A percentile compares a stretch with the other conserved stretches of the same genome.
phyloP scores from a whole-genome alignment of 805 yeast genomes.

The Tetrapisispora nanseiensis region DNA sequence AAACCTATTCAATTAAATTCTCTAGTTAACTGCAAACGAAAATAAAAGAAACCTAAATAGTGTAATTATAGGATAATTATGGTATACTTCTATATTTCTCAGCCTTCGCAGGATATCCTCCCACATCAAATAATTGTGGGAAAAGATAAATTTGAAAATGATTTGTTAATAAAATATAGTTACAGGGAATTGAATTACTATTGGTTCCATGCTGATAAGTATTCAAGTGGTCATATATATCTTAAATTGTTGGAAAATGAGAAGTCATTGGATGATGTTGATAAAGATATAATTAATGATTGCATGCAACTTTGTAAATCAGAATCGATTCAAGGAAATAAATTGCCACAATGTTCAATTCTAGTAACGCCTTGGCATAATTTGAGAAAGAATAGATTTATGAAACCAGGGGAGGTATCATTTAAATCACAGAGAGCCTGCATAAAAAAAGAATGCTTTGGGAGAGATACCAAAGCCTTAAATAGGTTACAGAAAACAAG shows the following conservation, averaged over 20 bases:
- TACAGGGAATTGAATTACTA: slow-evolving; percentile 44
- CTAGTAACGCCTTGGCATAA: slow-evolving; percentile 70
- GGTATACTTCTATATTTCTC: slow-evolving; percentile 5
- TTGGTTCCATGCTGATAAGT: slow-evolving; percentile 76
- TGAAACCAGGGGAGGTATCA: slow-evolving; percentile 74
- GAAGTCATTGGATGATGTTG: slow-evolving; percentile 38
- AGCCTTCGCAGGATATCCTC: slow-evolving; percentile 3
- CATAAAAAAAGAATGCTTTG: slow-evolving; percentile 42
- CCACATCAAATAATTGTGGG: slow-evolving; percentile 42
- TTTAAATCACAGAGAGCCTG: slow-evolving; percentile 52
- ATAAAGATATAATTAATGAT: slow-evolving; percentile 41
- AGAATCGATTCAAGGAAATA: slow-evolving; percentile 68
- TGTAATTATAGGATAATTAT: not conserved
- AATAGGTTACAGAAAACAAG: slow-evolving; percentile 59
- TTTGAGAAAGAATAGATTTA: slow-evolving; percentile 52
- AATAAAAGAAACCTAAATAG: too few relatives aligned
- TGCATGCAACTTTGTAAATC: slow-evolving; percentile 69
- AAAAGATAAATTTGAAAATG: slow-evolving; percentile 63
- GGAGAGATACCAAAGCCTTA: slow-evolving; percentile 48
- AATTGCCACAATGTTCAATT: slow-evolving; percentile 53
- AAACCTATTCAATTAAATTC: too few relatives aligned
- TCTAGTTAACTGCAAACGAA: too few relatives aligned
- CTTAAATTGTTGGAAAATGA: slow-evolving; percentile 43
- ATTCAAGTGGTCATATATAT: slow-evolving; percentile 71
- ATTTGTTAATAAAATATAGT: slow-evolving; percentile 50